Evolutionary conservation across 768 basidiomycete species (phyloP), one percentile per base, ranked within the genome.

Genomic region (Kwoniella dendrophila): DNA sequence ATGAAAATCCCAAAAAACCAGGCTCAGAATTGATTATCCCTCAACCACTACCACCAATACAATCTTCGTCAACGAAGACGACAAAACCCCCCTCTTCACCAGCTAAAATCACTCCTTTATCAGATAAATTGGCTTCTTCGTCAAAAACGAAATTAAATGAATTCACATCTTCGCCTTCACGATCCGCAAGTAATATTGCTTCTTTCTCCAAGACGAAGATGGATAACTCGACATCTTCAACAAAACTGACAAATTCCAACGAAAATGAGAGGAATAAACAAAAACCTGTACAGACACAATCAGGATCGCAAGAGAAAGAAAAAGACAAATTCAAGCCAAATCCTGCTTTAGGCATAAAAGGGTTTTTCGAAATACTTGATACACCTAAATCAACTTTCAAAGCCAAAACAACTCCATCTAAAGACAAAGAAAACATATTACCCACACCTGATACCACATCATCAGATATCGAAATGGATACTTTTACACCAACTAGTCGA

Each of bases 1-100:
- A 41, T 14, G 53, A 57, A 26, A 41, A 68, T 32, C 72, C 72
- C 11, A 55, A 33, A 29, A 71, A 70, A 44, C 69, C 71, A 1
- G 51, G 56, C 20, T 41, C 55, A 26, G 43, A 45, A 34, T 40
- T 43, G 41, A 43, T 6, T 11, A 11, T 53, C 24, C 33, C 7
- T 49, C 30, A 26, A 22, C 22, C 14, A 12, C 22, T 18, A 51
- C 3, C 10, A 18, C 18, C 12, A 51, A 30, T 30, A 14, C 50
- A 20, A 2, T 30, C 26, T 29, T 14, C 10, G 2, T 34, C 16
- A 51, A 51, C 16, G 29, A 33, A 34, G 48, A 22, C 7, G n/a
- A n/a, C n/a, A n/a, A n/a, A n/a, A n/a, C n/a, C n/a, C n/a, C n/a
- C 29, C 1, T n/a, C 41, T 56, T 47, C 55, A 32, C 43, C 43